Evolutionary conservation across 768 basidiomycete species (phyloP).

Genomic region (Hygrophoropsis aurantiaca): DNA sequence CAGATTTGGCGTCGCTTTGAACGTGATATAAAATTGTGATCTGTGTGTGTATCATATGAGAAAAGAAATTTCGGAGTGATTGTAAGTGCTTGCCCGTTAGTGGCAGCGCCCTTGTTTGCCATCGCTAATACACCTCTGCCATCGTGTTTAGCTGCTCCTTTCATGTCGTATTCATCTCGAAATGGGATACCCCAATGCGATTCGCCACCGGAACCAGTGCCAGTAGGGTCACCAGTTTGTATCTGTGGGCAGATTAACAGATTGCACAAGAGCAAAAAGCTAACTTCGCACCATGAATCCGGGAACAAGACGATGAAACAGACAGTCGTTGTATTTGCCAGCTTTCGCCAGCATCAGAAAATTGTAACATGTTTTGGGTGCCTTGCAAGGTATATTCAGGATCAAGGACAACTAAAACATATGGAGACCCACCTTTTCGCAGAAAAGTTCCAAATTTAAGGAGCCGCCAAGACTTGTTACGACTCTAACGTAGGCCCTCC

Average conservation of each 20-base stretch:
- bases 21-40: slow-evolving; percentile 94
- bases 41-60: slow-evolving; percentile 34
- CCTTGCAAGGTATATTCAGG: slow-evolving; percentile 44
- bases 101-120: slow-evolving; percentile 92
- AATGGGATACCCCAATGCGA: slow-evolving; percentile 96
- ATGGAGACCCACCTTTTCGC: slow-evolving; percentile 68
- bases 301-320: slow-evolving; percentile 92
- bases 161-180: slow-evolving; percentile 88
- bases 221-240: slow-evolving; percentile 98
- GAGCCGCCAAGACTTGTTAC: slow-evolving; percentile 91
- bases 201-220: slow-evolving; percentile 91
- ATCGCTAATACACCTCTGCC: slow-evolving; percentile 84
- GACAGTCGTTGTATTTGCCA: slow-evolving; percentile 86
- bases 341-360: slow-evolving; percentile 90
- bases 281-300: slow-evolving; percentile 80
- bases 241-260: slow-evolving; percentile 48
- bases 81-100: slow-evolving; percentile 66
- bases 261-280: slow-evolving; percentile 2
- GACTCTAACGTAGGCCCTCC: slow-evolving; percentile 93
- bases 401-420: background rate
- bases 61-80: background rate
- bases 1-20: slow-evolving; percentile 78
- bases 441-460: slow-evolving; percentile 81
- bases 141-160: slow-evolving; percentile 87
- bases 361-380: slow-evolving; percentile 98